Conservation (phyloP, 768 basidiomycete genomes). For the Crepidotus variabilis region DNA sequence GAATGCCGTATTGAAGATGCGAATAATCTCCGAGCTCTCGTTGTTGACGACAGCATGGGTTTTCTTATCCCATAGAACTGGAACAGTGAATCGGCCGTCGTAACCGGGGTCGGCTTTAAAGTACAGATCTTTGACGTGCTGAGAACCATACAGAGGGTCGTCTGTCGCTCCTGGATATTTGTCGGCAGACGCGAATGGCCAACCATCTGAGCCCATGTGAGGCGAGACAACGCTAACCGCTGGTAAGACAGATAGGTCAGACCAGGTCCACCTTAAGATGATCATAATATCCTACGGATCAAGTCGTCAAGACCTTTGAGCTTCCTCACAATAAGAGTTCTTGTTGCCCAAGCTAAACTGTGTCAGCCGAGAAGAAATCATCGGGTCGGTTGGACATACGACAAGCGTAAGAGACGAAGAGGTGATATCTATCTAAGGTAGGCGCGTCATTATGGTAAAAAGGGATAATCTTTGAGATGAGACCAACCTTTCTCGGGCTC, state of each 20-base stretch:
- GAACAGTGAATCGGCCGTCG: constrained; percentile 82
- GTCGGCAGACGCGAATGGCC: constrained; percentile 79
- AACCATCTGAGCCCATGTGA: constrained; percentile 77
- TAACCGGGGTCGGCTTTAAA: constrained; percentile 71
- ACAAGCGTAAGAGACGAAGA: constrained; percentile 86
- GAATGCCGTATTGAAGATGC: constrained; percentile 87
- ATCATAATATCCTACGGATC: constrained; percentile 52
- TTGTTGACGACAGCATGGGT: constrained; percentile 88
- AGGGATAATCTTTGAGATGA: background rate
- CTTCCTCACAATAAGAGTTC: constrained; percentile 83
- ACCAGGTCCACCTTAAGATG: background rate
- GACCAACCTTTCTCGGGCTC: constrained; percentile 71
- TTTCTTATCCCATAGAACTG: constrained; percentile 93
- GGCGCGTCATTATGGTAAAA: background rate
- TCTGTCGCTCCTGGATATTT: constrained; percentile 67
- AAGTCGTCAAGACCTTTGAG: constrained; percentile 89
- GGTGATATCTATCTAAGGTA: constrained; percentile 81
- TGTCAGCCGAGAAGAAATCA: background rate
- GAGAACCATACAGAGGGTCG: constrained; percentile 67
- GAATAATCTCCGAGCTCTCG: constrained; percentile 92
- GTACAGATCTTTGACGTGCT: constrained; percentile 85
- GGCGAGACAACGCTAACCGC: constrained; percentile 84
- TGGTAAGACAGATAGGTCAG: constrained; percentile 21
- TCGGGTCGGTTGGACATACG: constrained; percentile 37
- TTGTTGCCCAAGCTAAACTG: constrained; percentile 82